Base-by-base conservation (phyloP, 306 rosid genomes). In the Vachellia collinsii region DNA sequence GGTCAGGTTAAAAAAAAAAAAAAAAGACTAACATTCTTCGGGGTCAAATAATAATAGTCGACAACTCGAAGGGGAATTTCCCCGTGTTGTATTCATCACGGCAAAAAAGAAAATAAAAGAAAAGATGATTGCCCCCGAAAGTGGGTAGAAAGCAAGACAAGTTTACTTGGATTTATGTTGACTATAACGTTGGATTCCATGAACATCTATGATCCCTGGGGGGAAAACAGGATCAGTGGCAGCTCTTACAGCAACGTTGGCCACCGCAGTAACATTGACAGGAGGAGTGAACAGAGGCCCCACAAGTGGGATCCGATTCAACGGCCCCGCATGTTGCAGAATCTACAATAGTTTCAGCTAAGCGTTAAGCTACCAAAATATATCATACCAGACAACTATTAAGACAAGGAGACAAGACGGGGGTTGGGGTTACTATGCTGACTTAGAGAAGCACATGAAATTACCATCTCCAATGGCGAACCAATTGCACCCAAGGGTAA, bases 151-250 rank as follows among this genome's bases (percentile, higher is more conserved):
- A 7, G 34, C 41, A 14, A 50, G 59, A 50, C 9, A 58, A 3
- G 17, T 77, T 83, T 87, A 88, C 72, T 82, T 85, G 22, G 86
- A 83, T 82, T 91, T 95, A 7, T 79, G 84, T 68, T 90, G 92
- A 85, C 86, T 88, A 70, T 95, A 91, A 16, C 97, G 94, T 80
- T 89, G 97, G 43, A 95, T 91, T 63, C 98, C 97, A 7, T 88
- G 74, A 58, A 91, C 83, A 66, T 95, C 99, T 23, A 95, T 42
- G 81, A 95, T 85, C 76, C 98, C 98, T 0, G 99, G 99, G 36
- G 99, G 99, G 73, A 95, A 95, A 77, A 95, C 98, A 0, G 98
- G 95, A 48, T 95, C 99, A 6, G 95, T 88, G 13, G 99, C 99
- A 70, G 95, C 99, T 88, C 97, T 92, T 72, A 95, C 94, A 63